phyloP scores from a whole-genome alignment of 1,284 basidiomycete species.

The Omphalotus olearius region DNA sequence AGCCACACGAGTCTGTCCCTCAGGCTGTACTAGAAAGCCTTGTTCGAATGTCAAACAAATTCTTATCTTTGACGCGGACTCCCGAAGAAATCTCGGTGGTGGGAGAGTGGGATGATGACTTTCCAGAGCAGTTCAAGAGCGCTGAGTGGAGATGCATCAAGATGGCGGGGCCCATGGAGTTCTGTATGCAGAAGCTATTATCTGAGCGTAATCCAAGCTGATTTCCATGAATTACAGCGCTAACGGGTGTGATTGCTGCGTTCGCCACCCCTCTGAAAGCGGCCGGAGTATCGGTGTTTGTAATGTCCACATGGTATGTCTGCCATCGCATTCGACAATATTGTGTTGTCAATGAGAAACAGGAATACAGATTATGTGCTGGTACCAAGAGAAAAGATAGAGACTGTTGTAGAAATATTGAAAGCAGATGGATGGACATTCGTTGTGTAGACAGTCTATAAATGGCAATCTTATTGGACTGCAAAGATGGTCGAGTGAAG shows the following conservation, averaged over 20 bases:
- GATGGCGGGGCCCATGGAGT: conserved; percentile 64
- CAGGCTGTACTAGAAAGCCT: conserved; percentile 20
- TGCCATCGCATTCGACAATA: not conserved
- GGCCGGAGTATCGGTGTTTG: conserved; percentile 56
- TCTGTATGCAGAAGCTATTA: conserved; percentile 33
- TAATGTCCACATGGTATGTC: conserved; percentile 67
- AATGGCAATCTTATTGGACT: not conserved
- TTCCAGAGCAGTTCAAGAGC: conserved; percentile 30
- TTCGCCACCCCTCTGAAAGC: conserved; percentile 54
- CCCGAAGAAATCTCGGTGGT: conserved; percentile 59
- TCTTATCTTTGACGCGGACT: conserved; percentile 58
- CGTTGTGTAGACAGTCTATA: not conserved
- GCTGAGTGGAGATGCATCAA: conserved; percentile 39
- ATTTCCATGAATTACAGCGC: conserved; percentile 27
- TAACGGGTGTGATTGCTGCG: conserved; percentile 57
- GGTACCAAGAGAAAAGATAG: conserved; percentile 39
- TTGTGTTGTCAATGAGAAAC: too few relatives aligned
- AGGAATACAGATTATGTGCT: conserved; percentile 67
- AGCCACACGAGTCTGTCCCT: conserved; percentile 21
- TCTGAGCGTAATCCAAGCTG: not conserved
- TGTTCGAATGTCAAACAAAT: conserved; percentile 26
- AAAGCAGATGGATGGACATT: conserved; percentile 16
- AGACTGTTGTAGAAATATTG: conserved; percentile 38
- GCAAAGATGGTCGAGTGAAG: too few relatives aligned
- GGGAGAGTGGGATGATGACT: conserved; percentile 34